Evolutionary conservation across 305 asterid genomes (phyloP), one percentile per base, ranked within the genome.

Genomic region (Fraxinus angustifolia): DNA sequence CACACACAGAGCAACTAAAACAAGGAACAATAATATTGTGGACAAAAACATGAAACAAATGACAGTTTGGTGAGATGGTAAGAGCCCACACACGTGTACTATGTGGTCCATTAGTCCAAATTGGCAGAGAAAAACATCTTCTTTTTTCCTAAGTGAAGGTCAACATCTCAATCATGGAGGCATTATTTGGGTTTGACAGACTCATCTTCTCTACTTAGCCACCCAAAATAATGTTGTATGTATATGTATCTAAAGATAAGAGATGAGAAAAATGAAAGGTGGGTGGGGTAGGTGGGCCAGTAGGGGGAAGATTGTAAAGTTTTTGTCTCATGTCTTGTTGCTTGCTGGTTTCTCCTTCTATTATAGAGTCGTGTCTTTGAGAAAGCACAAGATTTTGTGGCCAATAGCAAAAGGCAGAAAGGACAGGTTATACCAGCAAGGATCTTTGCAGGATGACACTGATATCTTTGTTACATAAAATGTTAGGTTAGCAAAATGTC

Each of bases 91-190:
- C 95, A 92, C 92, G 94, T 88, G 93, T 71, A 84, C 60, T 50
- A 38, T 3, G 84, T 85, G 92, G 95, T 86, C 90, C 90, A 79
- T 50, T 73, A 17, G 82, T 60, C 62, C 83, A 73, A 60, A 60
- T 21, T 60, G 71, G 31, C 71, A 60, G 7, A 8, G 71, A 23
- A 60, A 60, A 60, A 60, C 33, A 21, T 19, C 16, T 80, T 23
- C 74, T 76, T 87, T 87, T 85, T 85, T 70, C 86, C 75, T 77
- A 62, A 82, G 85, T 86, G 82, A 83, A 86, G 88, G 94, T 88
- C 92, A 85, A 81, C 93, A 91, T 91, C 90, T 84, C 91, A 91
- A 91, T 93, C 92, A 92, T 90, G 79, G 89, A 87, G 85, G 81
- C 88, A 93, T 92, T 91, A 93, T 90, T 89, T 87, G 85, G 82